A percentile compares a stretch with the other conserved stretches of the same genome.
These are phyloP conservation scores for Serpula lacrymans DNA, from an alignment of 768 basidiomycete species.

Conservation along the genomic window DNA sequence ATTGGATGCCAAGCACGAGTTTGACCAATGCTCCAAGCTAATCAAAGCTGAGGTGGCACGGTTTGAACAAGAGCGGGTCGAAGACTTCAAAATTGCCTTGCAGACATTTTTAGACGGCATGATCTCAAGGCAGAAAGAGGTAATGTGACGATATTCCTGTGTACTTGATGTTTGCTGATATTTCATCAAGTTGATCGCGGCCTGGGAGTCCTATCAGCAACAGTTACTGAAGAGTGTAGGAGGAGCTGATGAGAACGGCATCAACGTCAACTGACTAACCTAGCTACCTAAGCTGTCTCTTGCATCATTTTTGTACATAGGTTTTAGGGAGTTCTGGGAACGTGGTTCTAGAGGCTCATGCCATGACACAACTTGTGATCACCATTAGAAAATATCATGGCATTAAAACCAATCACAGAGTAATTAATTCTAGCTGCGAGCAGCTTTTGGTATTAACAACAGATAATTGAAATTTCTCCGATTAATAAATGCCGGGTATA, in stretches of 20 bases:
- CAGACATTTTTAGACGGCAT: conserved; percentile 85
- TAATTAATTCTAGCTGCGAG: no score
- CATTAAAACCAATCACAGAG: no score
- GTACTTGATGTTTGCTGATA: conserved; percentile 2
- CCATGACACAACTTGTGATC: no score
- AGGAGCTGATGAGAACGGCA: conserved; percentile 11
- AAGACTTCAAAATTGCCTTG: conserved; percentile 86
- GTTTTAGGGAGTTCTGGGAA: no score
- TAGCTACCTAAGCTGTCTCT: no score
- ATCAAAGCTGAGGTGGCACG: conserved; percentile 87
- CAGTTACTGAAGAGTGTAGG: conserved; percentile 53
- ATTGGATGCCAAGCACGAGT: conserved; percentile 82
- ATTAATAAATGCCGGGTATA: conserved; percentile 81
- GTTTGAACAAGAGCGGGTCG: conserved; percentile 90
- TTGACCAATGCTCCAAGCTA: conserved; percentile 82
- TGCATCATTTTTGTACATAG: no score
- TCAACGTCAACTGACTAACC: no score
- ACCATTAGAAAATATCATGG: no score
- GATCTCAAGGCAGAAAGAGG: conserved; percentile 81
- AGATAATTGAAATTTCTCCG: neutral
- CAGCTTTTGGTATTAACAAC: no score
- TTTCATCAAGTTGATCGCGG: conserved; percentile 58
- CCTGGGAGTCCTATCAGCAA: conserved; percentile 84
- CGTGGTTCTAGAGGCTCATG: no score
- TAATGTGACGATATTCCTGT: conserved; percentile 24